These are phyloP conservation scores for Colletotrichum eremochloae DNA, from an alignment of 2,329 filamentous ascomycete species.

Conservation along the genomic window DNA sequence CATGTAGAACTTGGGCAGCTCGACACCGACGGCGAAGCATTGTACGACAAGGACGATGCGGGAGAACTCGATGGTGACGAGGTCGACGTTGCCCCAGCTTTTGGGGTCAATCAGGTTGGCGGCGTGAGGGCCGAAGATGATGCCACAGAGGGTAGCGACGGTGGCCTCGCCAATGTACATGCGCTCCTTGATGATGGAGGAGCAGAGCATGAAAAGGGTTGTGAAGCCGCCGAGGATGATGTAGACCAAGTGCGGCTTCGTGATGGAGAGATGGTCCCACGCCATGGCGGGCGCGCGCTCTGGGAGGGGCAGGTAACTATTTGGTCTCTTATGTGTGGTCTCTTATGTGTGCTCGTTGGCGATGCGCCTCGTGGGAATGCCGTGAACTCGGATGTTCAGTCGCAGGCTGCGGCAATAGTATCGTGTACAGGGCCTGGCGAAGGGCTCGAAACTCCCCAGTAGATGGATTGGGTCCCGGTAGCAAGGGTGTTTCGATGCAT, in stretches of 20 bases:
- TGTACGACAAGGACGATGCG: slow-evolving; percentile 91
- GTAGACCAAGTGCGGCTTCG: slow-evolving; percentile 97
- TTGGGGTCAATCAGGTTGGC: slow-evolving; percentile 83
- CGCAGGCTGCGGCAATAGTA: slow-evolving; percentile 36
- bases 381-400: slow-evolving; percentile 14
- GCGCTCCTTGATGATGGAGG: slow-evolving; percentile 97
- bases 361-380: neutral
- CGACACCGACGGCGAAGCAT: slow-evolving; percentile 92
- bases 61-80: slow-evolving; percentile 90
- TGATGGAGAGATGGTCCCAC: slow-evolving; percentile 86
- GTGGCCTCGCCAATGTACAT: slow-evolving; percentile 99
- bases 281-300: slow-evolving; percentile 66
- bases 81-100: slow-evolving; percentile 86
- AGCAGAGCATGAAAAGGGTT: slow-evolving; percentile 97
- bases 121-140: slow-evolving; percentile 90
- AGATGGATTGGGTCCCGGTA: slow-evolving; percentile 45
- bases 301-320: neutral
- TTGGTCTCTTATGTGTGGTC: slow-evolving; percentile 4
- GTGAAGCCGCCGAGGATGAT: slow-evolving; percentile 99
- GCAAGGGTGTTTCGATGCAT: slow-evolving; percentile 50
- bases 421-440: slow-evolving; percentile 42
- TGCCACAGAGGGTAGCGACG: slow-evolving; percentile 87
- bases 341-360: neutral
- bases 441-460: slow-evolving; percentile 45
- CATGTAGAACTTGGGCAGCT: slow-evolving; percentile 96